Percentiles rank a stretch among this genome's conserved stretches.
phyloP scores from a whole-genome alignment of 1,284 basidiomycete species.

The Moniliophthora roreri region DNA sequence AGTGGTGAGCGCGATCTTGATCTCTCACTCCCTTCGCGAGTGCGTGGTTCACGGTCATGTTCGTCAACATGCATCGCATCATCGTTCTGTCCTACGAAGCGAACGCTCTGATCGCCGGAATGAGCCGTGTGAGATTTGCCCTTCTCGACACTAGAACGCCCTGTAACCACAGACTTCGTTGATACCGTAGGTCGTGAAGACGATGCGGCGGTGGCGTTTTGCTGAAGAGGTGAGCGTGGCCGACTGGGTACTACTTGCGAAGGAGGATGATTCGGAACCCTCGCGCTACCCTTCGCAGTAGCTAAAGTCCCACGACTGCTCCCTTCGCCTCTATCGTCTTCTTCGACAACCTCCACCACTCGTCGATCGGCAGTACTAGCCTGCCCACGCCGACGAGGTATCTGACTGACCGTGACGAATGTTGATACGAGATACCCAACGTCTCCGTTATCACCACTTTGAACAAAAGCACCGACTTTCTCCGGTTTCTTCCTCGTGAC shows the following conservation, averaged over 20 bases:
- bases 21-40: not conserved
- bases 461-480: too few relatives aligned
- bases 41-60: not conserved
- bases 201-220: too few relatives aligned
- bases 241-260: not conserved
- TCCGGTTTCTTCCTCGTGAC: too few relatives aligned
- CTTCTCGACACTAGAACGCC: too few relatives aligned
- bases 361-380: not conserved
- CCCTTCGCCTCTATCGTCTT: constrained; percentile 4
- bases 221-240: not conserved
- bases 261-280: not conserved
- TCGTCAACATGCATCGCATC: not conserved
- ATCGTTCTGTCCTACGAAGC: not conserved
- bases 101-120: too few relatives aligned
- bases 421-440: too few relatives aligned
- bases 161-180: too few relatives aligned
- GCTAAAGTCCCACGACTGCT: not conserved
- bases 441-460: too few relatives aligned
- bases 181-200: too few relatives aligned
- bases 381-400: not conserved
- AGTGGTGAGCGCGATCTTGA: not conserved
- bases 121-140: too few relatives aligned
- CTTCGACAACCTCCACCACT: not conserved
- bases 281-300: too few relatives aligned
- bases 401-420: not conserved